Evolutionary conservation across 2,329 filamentous ascomycete species (phyloP), one percentile per base, ranked within the genome.

Genomic region (Didymella segeticola): DNA sequence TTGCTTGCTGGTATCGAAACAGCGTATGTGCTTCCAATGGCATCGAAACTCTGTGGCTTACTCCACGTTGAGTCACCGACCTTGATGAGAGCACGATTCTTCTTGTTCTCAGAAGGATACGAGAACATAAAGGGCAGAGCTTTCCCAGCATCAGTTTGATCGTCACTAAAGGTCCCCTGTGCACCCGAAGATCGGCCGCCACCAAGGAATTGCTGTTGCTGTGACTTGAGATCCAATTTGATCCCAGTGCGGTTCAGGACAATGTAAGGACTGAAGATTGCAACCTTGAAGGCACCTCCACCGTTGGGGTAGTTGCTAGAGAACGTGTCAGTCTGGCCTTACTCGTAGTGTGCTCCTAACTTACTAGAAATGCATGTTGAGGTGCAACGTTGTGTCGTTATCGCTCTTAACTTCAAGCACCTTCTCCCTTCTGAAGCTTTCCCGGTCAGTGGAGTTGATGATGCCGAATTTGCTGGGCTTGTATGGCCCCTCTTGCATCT

Each of bases 11-110:
- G 89, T 27, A 99, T 81, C 27, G 95, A 85, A 29, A 96, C 90
- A 64, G 97, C 93, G 14, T 91, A 89, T 0, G 89, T 92, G 67
- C 93, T 98, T 26, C 95, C 95, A 60, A 99, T 95, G 17, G 95
- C 95, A 70, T 99, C 96, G 66, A 99, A 96, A 82, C 91, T 97
- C 72, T 98, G 93, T 0, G 93, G 91, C 71, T 95, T 96, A 77
- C 95, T 98, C 96, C 95, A 99, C 56, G 88, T 85, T 1, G 95
- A 97, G 48, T 96, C 89, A 5, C 89, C 91, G 33, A 97, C 86
- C 76, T 91, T 96, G 55, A 99, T 79, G 37, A 96, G 79, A 6
- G 91, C 92, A 61, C 95, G 87, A 73, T 99, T 99, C 64, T 91
- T 91, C 64, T 90, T 89, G 68, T 99, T 95, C 61, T 96, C 90